Percentiles rank a stretch among this genome's conserved stretches.
phyloP scores from a whole-genome alignment of 2,329 filamentous ascomycete species.

The Sporothrix curviconia region DNA sequence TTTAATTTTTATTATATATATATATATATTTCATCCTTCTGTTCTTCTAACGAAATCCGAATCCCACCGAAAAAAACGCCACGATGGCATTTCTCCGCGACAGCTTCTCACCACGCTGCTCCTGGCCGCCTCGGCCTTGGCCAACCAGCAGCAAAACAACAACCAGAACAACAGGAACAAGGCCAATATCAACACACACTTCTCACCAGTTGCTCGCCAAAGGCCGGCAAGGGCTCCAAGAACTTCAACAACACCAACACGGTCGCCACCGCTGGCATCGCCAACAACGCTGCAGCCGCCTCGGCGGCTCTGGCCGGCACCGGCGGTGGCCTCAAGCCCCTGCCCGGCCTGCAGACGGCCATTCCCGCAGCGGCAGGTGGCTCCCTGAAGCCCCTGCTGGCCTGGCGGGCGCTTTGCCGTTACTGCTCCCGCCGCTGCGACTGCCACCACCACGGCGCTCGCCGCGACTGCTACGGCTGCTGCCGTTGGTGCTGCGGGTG shows the following conservation, averaged over 20 bases:
- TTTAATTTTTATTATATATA: background rate
- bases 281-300: conserved; percentile 9
- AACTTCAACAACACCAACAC: conserved; percentile 11
- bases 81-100: conserved; percentile 22
- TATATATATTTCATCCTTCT: background rate
- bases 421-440: background rate
- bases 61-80: too few relatives aligned
- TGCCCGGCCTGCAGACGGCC: conserved; percentile 13
- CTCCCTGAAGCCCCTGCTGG: conserved; percentile 17
- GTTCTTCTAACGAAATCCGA: too few relatives aligned
- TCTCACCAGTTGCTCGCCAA: conserved; percentile 11
- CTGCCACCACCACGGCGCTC: background rate
- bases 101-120: conserved; percentile 18
- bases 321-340: conserved; percentile 15
- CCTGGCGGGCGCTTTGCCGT: conserved; percentile 7
- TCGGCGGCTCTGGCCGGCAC: conserved; percentile 6
- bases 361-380: background rate
- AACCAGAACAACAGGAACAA: conserved; percentile 7
- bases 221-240: conserved; percentile 11
- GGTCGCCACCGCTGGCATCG: background rate
- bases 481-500: conserved; percentile 3
- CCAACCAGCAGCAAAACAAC: background rate
- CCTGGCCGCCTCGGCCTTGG: conserved; percentile 14
- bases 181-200: too few relatives aligned
- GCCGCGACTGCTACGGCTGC: background rate